These are phyloP conservation scores for Fonsecaea multimorphosa DNA, from an alignment of 2,329 filamentous ascomycete species.

Conservation along the genomic window DNA sequence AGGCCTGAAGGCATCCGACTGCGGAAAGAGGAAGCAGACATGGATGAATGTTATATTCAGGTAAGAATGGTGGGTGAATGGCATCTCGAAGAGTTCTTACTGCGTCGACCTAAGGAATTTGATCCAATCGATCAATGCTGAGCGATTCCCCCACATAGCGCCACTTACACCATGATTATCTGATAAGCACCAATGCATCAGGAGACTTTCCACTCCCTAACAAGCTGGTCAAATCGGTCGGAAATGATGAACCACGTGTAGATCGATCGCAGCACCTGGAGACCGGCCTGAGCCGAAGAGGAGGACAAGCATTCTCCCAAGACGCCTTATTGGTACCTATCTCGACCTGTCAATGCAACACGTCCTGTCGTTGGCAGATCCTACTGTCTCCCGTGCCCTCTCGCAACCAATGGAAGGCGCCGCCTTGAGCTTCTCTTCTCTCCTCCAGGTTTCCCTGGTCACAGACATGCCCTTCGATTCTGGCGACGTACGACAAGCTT, in stretches of 20 bases:
- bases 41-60: background rate
- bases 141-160: background rate
- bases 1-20: background rate
- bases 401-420: background rate
- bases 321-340: background rate
- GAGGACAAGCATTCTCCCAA: background rate
- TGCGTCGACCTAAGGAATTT: background rate
- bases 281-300: conserved; percentile 5
- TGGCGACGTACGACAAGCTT: background rate
- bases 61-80: no score
- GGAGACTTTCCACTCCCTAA: background rate
- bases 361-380: background rate
- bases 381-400: background rate
- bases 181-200: background rate
- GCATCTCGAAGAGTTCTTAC: background rate
- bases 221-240: conserved; percentile 13
- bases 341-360: background rate
- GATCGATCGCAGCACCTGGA: background rate
- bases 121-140: background rate
- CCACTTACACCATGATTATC: background rate
- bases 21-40: background rate
- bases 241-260: background rate
- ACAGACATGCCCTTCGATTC: background rate
- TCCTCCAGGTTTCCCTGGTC: background rate
- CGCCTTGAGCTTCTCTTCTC: background rate